A percentile compares a stretch with the other conserved stretches of the same genome.
These are phyloP conservation scores for Colletotrichum sp. DNA, from an alignment of 2,329 filamentous ascomycete genomes.

Conservation along the genomic window DNA sequence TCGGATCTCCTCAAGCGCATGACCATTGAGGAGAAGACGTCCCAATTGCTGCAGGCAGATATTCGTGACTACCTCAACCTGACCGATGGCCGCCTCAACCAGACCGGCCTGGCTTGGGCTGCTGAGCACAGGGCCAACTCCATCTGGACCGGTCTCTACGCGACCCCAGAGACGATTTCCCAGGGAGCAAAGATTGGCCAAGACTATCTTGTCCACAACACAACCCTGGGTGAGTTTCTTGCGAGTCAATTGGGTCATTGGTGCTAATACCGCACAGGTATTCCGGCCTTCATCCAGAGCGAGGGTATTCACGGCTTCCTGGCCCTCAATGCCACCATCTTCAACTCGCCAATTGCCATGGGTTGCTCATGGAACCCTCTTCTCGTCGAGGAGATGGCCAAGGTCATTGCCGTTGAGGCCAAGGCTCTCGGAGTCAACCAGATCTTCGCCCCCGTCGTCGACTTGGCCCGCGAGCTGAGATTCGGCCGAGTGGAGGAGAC, in stretches of 20 bases:
- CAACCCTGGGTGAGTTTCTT: conserved; percentile 31
- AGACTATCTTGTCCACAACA: conserved; percentile 66
- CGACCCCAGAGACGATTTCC: conserved; percentile 67
- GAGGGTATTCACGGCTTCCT: conserved; percentile 79
- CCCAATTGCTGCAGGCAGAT: conserved; percentile 73
- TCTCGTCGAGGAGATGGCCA: conserved; percentile 70
- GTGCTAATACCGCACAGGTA: conserved; percentile 63
- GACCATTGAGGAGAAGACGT: conserved; percentile 76
- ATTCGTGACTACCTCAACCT: conserved; percentile 76
- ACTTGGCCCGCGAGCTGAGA: conserved; percentile 73
- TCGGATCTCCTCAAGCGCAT: conserved; percentile 73
- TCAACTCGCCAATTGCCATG: conserved; percentile 77
- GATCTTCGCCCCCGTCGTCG: conserved; percentile 73
- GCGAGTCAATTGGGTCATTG: neutral
- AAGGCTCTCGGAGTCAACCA: conserved; percentile 74
- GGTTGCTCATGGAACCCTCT: conserved; percentile 74
- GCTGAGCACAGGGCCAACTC: conserved; percentile 70
- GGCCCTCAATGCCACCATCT: conserved; percentile 76
- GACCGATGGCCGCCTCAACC: conserved; percentile 71
- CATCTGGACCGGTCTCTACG: conserved; percentile 74
- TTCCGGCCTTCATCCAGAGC: conserved; percentile 75
- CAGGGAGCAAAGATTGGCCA: conserved; percentile 69
- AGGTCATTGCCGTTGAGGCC: conserved; percentile 69
- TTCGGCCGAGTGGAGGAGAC: conserved; percentile 79
- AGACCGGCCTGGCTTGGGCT: conserved; percentile 68